These are phyloP conservation scores for Colletotrichum acutatum DNA, from an alignment of 2,329 filamentous ascomycete genomes.

Conservation along the genomic window DNA sequence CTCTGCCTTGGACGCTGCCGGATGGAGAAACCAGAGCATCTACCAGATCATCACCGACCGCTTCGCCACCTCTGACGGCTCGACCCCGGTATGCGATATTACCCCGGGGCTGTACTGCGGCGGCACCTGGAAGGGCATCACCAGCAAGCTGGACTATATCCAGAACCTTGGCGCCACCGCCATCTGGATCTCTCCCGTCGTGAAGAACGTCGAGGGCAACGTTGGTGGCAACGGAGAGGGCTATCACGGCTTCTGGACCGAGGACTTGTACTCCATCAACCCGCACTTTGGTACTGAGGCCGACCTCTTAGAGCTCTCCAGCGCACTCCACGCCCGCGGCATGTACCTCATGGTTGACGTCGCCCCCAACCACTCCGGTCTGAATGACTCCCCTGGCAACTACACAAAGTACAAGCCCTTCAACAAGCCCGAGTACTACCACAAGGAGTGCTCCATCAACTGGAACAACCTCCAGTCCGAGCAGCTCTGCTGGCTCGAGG, in stretches of 20 bases:
- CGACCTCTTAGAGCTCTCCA: conserved; percentile 58
- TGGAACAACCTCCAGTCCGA: conserved; percentile 61
- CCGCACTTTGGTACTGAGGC: conserved; percentile 59
- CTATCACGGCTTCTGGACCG: conserved; percentile 55
- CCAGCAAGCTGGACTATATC: conserved; percentile 61
- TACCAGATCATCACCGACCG: conserved; percentile 59
- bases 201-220: conserved; percentile 49
- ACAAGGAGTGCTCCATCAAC: conserved; percentile 68
- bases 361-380: conserved; percentile 62
- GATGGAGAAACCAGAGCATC: conserved; percentile 55
- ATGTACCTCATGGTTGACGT: conserved; percentile 70
- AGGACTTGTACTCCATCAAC: conserved; percentile 55
- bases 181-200: conserved; percentile 57
- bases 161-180: conserved; percentile 58
- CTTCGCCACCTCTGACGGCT: conserved; percentile 52
- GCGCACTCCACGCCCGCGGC: conserved; percentile 59
- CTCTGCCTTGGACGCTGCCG: conserved; percentile 41
- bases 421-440: conserved; percentile 68
- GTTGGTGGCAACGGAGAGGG: conserved; percentile 42
- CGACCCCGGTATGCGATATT: conserved; percentile 45
- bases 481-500: conserved; percentile 65
- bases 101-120: conserved; percentile 55
- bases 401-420: conserved; percentile 44
- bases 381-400: conserved; percentile 39
- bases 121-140: conserved; percentile 61